Base-by-base conservation (phyloP, 345 rosid genomes). In the Excoecaria agallocha region DNA sequence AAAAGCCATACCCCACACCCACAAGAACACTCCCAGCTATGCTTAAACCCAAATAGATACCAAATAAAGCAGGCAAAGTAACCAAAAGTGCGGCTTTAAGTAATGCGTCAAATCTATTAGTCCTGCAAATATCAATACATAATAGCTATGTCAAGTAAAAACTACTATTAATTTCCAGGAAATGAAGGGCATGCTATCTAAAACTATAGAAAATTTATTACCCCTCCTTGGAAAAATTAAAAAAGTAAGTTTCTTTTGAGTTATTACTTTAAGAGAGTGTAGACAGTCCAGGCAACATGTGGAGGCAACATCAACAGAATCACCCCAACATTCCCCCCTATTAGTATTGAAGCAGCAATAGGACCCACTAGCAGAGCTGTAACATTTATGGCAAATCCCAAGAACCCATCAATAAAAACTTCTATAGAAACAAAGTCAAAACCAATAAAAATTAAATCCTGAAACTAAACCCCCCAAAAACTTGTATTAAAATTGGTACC, bases 1-100 rank as follows among this genome's bases (percentile, higher is more conserved):
- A 86, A 81, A 89, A 91, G 2, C 97, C 96, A 81, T 90, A 90
- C n/a, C 92, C 93, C 62, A 94, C 60, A 61, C 94, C 93, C 66
- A 87, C 84, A 74, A 89, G 84, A 74, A 79, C 81, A 76, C 85
- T 94, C 46, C 86, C 83, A 69, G 89, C 78, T 76, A 91, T 82
- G 85, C 96, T 91, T 69, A 93, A 79, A 79, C 80, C 87, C 83
- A 91, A 79, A 91, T 93, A 91, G 38, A 94, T 70, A 41, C 84
- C 89, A 84, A 90, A 87, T 54, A 93, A 77, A 68, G 73, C 89
- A 65, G 98, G 93, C 84, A 87, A 80, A 57, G 83, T 82, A 69
- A 89, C 66, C 72, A 86, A 70, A 48, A 90, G 74, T 22, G 93
- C 94, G 60, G 81, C 84, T 86, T 89, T 94, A 66, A 91, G 82